A percentile compares a stretch with the other conserved stretches of the same genome.
phyloP scores from a whole-genome alignment of 2,329 filamentous ascomycete genomes.

The Colletotrichum australisinense region DNA sequence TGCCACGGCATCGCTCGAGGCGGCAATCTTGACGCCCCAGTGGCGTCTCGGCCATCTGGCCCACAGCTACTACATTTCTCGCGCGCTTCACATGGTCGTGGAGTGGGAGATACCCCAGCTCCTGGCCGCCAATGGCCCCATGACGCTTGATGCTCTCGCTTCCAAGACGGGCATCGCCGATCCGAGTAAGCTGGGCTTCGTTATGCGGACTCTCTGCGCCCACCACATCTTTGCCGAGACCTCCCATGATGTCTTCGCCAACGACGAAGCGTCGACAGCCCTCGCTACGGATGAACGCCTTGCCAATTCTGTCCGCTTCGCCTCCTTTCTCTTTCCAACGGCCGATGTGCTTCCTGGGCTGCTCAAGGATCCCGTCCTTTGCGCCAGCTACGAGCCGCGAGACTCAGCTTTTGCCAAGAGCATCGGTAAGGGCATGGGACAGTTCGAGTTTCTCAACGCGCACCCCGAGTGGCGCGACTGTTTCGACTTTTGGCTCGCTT shows the following conservation, averaged over 20 bases:
- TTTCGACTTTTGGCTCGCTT: constrained; percentile 22
- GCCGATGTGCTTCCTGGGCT: constrained; percentile 17
- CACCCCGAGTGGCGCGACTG: constrained; percentile 27
- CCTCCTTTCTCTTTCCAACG: constrained; percentile 26
- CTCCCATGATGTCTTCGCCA: constrained; percentile 17
- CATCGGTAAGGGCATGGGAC: constrained; percentile 26
- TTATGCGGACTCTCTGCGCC: constrained; percentile 29
- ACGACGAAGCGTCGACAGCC: constrained; percentile 23
- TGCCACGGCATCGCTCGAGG: constrained; percentile 9
- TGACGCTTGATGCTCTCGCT: constrained; percentile 12
- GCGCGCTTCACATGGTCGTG: constrained; percentile 29
- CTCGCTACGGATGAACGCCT: constrained; percentile 20
- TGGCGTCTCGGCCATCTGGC: constrained; percentile 28
- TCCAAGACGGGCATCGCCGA: constrained; percentile 22
- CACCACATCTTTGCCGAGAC: constrained; percentile 29
- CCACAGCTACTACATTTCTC: constrained; percentile 18
- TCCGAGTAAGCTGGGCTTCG: constrained; percentile 22
- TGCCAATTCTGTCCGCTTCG: constrained; percentile 22
- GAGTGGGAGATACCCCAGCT: constrained; percentile 26
- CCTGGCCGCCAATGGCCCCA: constrained; percentile 15
- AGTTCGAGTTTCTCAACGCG: constrained; percentile 29
- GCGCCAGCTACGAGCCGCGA: constrained; percentile 19
- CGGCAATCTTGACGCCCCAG: constrained; percentile 24
- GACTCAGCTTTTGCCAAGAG: constrained; percentile 25
- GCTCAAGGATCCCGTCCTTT: constrained; percentile 19